Percentiles rank a stretch among this genome's conserved stretches.
phyloP scores from a whole-genome alignment of 106 monocot species.

The Apostasia shenzhenica region DNA sequence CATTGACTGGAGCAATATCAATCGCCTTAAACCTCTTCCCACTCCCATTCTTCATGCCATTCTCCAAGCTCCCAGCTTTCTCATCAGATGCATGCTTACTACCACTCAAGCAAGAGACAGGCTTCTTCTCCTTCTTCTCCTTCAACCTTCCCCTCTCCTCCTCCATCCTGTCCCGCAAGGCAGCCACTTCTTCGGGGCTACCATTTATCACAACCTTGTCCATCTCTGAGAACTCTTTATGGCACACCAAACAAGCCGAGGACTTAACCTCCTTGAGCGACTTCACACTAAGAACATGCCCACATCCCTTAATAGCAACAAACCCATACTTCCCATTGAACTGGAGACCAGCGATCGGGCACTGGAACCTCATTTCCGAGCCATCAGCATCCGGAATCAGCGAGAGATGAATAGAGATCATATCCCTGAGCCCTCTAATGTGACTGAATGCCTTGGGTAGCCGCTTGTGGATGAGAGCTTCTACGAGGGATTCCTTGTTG shows the following conservation, averaged over 20 bases:
- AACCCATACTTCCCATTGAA: conserved; percentile 88
- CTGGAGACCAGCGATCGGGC: conserved; percentile 79
- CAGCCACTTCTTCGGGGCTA: conserved; percentile 59
- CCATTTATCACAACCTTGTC: conserved; percentile 92
- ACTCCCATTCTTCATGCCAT: conserved; percentile 26
- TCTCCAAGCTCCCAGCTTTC: conserved; percentile 22
- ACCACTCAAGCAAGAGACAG: conserved; percentile 22
- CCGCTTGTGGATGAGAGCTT: conserved; percentile 65
- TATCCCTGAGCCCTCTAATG: conserved; percentile 73
- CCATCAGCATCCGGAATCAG: conserved; percentile 25
- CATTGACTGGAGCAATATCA: conserved; percentile 61
- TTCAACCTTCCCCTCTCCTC: conserved; percentile 65
- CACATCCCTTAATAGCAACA: conserved; percentile 60
- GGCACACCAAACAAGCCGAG: conserved; percentile 71
- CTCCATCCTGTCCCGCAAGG: conserved; percentile 76
- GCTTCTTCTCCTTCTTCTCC: conserved; percentile 68
- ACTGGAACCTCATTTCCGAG: conserved; percentile 55
- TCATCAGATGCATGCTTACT: conserved; percentile 23
- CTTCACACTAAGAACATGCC: conserved; percentile 81
- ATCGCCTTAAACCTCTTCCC: conserved; percentile 71
- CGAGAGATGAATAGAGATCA: conserved; percentile 56
- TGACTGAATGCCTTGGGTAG: conserved; percentile 74
- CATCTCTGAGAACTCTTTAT: conserved; percentile 50
- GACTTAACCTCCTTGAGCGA: conserved; percentile 88
- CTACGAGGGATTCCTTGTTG: conserved; percentile 79